These are phyloP conservation scores for Primulina tabacum DNA, from an alignment of 257 asterid species.

Conservation along the genomic window DNA sequence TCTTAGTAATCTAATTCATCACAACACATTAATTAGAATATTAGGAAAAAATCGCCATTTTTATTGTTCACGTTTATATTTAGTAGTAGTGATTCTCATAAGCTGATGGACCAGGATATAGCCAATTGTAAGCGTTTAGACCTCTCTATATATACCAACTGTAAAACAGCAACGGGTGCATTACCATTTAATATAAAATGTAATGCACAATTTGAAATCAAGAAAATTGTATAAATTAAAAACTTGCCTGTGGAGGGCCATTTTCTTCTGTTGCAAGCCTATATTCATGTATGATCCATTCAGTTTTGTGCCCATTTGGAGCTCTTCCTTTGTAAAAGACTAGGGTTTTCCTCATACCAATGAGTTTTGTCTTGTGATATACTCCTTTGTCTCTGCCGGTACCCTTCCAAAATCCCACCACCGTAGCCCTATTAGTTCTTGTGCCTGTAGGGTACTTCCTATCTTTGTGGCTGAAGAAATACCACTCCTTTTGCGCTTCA, in stretches of 20 bases:
- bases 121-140: no score
- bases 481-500: constrained; percentile 70
- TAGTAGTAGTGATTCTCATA: no score
- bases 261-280: constrained; percentile 61
- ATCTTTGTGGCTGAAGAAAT: constrained; percentile 66
- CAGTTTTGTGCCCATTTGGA: constrained; percentile 66
- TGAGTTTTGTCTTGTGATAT: constrained; percentile 43
- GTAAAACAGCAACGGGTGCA: no score
- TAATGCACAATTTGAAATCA: not conserved
- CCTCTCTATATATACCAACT: no score
- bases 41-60: no score
- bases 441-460: constrained; percentile 74
- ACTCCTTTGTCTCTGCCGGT: constrained; percentile 72
- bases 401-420: constrained; percentile 78
- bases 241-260: constrained; percentile 61
- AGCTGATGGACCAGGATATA: no score
- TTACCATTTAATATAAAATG: not conserved
- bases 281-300: constrained; percentile 78
- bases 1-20: no score
- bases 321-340: constrained; percentile 76
- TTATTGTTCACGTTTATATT: no score
- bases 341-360: constrained; percentile 76
- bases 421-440: constrained; percentile 65
- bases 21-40: no score
- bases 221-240: not conserved